Evolutionary conservation across 345 rosid species (phyloP).

Genomic region (Iberis pinnata): DNA sequence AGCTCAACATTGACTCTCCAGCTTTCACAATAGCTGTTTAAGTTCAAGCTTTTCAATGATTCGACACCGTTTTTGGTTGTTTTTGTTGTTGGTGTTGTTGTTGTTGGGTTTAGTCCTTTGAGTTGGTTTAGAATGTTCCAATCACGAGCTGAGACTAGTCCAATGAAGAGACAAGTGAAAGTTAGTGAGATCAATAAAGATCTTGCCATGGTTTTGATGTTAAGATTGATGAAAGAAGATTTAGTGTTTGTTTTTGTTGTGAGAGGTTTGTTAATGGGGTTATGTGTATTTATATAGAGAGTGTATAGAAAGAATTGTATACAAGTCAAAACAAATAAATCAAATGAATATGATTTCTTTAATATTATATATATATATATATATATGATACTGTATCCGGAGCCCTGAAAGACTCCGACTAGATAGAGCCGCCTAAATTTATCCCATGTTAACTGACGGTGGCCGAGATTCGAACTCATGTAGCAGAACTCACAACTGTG

Average conservation of each 20-base stretch:
- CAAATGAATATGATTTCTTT: no score
- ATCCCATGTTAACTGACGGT: no score
- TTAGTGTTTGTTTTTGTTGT: not conserved
- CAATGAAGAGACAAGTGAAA: slow-evolving; percentile 33
- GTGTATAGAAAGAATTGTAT: not conserved
- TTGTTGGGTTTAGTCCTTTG: slow-evolving; percentile 15
- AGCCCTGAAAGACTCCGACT: no score
- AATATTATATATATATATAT: no score
- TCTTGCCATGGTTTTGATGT: slow-evolving; percentile 38
- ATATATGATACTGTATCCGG: no score
- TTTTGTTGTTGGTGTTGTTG: not conserved
- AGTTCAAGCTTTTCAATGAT: slow-evolving; percentile 18
- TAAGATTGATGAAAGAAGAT: not conserved
- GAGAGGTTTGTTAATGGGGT: not conserved
- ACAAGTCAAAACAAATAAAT: slow-evolving; percentile 6
- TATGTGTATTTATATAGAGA: slow-evolving; percentile 7
- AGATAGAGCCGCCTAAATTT: no score
- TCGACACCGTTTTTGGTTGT: not conserved
- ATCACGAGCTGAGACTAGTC: slow-evolving; percentile 41
- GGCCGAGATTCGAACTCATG: no score
- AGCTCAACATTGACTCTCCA: slow-evolving; percentile 77
- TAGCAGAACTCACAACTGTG: no score
- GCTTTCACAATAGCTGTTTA: slow-evolving; percentile 60
- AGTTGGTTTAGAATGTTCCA: slow-evolving; percentile 57
- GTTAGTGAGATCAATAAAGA: slow-evolving; percentile 26